Evolutionary conservation across 2,329 filamentous ascomycete genomes (phyloP).

Genomic region (Rutstroemia sp.): DNA sequence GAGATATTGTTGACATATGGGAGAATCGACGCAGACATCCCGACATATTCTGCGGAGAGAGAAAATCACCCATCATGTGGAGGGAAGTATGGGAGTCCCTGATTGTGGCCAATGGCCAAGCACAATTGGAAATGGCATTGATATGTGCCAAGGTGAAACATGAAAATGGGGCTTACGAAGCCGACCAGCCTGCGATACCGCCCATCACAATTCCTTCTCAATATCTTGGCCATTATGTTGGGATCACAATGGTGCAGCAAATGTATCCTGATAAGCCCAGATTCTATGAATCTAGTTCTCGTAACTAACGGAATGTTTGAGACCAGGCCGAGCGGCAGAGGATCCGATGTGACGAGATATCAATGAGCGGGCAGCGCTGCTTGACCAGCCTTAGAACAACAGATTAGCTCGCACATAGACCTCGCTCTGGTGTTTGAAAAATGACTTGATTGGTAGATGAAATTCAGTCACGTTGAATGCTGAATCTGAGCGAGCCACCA

Average conservation of each 20-base stretch:
- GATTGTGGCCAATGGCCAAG: no score
- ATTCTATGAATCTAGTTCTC: background rate
- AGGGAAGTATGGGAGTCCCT: background rate
- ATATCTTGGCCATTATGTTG: background rate
- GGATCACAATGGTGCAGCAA: background rate
- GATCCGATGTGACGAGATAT: no score
- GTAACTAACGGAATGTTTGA: no score
- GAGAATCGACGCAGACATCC: background rate
- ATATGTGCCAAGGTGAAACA: background rate
- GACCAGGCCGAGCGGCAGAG: no score
- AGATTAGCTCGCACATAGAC: no score
- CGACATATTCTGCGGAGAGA: background rate
- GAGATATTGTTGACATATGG: background rate
- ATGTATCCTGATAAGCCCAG: background rate
- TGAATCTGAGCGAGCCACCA: no score
- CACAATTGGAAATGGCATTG: background rate
- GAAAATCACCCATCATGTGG: background rate
- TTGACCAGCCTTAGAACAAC: no score
- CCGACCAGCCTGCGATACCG: background rate
- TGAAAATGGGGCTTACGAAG: background rate
- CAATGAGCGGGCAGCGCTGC: no score
- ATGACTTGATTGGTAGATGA: no score
- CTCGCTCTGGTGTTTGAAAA: no score
- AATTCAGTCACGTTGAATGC: no score
- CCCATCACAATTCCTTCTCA: background rate